Conservation (phyloP, 1,139 yeast species). For the Candida sp. region DNA sequence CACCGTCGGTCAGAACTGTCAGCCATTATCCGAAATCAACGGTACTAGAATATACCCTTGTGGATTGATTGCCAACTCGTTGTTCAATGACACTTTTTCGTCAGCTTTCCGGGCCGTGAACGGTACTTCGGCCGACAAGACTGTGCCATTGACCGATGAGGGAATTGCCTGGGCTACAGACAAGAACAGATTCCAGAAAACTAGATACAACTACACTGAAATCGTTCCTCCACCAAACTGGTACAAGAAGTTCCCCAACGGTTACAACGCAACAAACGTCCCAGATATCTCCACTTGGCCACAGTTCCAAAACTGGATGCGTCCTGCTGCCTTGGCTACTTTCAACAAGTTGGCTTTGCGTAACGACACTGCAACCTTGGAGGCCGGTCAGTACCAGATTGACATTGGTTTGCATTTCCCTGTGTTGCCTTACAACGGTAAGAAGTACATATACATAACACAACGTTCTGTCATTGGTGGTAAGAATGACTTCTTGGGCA, state of each 20-base stretch:
- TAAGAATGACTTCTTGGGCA: constrained; percentile 84
- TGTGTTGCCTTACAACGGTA: constrained; percentile 80
- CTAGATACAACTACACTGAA: constrained; percentile 58
- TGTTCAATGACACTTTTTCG: constrained; percentile 70
- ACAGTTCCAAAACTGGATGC: constrained; percentile 98
- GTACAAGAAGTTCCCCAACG: constrained; percentile 67
- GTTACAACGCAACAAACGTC: constrained; percentile 67
- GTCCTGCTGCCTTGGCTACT: constrained; percentile 87
- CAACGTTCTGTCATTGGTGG: constrained; percentile 94
- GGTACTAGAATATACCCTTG: constrained; percentile 72
- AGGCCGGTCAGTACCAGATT: constrained; percentile 73
- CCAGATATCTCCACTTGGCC: constrained; percentile 62
- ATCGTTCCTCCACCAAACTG: constrained; percentile 84
- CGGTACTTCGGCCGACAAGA: constrained; percentile 44
- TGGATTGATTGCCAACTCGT: constrained; percentile 78
- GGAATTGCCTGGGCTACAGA: constrained; percentile 77
- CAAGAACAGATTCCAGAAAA: constrained; percentile 58
- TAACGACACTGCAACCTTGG: constrained; percentile 68
- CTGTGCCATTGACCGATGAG: constrained; percentile 44
- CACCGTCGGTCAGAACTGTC: constrained; percentile 82
- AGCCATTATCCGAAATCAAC: constrained; percentile 70
- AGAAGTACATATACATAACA: constrained; percentile 77
- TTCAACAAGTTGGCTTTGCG: constrained; percentile 84
- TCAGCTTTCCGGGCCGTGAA: constrained; percentile 44
- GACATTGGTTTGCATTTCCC: constrained; percentile 88